These are phyloP conservation scores for Asterophora lycoperdoides DNA, from an alignment of 768 basidiomycete species.

Conservation along the genomic window DNA sequence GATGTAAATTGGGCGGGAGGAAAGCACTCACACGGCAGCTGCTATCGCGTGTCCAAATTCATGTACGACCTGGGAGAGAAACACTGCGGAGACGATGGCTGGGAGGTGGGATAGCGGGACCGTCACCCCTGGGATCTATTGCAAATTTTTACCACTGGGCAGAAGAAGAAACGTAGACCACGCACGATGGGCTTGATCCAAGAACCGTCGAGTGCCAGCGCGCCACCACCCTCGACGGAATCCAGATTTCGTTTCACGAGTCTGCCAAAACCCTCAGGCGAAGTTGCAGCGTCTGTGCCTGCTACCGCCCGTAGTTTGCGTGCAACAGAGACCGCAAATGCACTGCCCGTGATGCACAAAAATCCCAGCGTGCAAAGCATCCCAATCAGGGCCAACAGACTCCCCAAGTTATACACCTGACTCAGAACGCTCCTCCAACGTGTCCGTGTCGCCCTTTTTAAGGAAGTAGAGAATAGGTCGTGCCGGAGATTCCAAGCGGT, in stretches of 20 bases:
- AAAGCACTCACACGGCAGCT: slow-evolving; percentile 60
- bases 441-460: slow-evolving; percentile 29
- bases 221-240: not conserved
- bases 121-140: slow-evolving; percentile 78
- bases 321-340: slow-evolving; percentile 12
- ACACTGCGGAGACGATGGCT: slow-evolving; percentile 56
- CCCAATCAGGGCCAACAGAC: slow-evolving; percentile 40
- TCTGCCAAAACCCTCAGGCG: not conserved
- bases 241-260: slow-evolving; percentile 10
- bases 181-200: slow-evolving; percentile 31
- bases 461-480: slow-evolving; percentile 33
- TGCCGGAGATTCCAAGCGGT: slow-evolving; percentile 46
- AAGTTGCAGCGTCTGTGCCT: not conserved
- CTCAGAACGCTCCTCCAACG: slow-evolving; percentile 25
- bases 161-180: slow-evolving; percentile 2
- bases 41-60: slow-evolving; percentile 77
- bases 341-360: slow-evolving; percentile 33
- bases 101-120: slow-evolving; percentile 72
- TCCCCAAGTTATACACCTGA: slow-evolving; percentile 49
- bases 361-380: slow-evolving; percentile 40
- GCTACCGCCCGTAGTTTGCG: slow-evolving; percentile 2
- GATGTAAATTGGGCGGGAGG: not conserved
- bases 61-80: slow-evolving; percentile 66
- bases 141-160: not conserved
- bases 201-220: not conserved